A percentile compares a stretch with the other conserved stretches of the same genome.
These are phyloP conservation scores for Fusarium domesticum DNA, from an alignment of 2,329 filamentous ascomycete species.

Conservation along the genomic window DNA sequence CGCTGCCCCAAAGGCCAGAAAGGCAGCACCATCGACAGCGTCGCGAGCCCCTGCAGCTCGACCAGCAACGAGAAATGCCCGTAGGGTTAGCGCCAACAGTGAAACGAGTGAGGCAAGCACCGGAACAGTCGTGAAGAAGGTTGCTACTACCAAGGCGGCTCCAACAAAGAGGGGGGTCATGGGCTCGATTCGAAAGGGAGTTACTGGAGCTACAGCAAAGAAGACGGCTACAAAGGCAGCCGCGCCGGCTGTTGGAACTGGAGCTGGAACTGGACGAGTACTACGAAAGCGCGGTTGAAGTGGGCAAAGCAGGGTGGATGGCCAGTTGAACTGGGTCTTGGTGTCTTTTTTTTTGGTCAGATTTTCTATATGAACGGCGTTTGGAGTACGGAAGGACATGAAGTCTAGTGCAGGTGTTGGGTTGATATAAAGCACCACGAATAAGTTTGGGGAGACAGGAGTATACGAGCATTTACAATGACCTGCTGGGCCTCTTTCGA, in stretches of 20 bases:
- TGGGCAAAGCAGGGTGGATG: slow-evolving; percentile 4
- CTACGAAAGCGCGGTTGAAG: slow-evolving; percentile 51
- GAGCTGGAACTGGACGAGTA: slow-evolving; percentile 49
- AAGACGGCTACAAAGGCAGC: slow-evolving; percentile 43
- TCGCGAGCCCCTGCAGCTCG: slow-evolving; percentile 36
- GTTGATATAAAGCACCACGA: slow-evolving; percentile 13
- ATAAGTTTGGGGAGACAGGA: slow-evolving; percentile 11
- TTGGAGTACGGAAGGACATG: slow-evolving; percentile 5
- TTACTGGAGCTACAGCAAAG: slow-evolving; percentile 50
- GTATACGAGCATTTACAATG: slow-evolving; percentile 22
- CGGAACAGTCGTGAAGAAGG: slow-evolving; percentile 62
- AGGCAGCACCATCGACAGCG: slow-evolving; percentile 37
- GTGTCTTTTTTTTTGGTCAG: slow-evolving; percentile 6
- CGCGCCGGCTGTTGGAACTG: slow-evolving; percentile 41
- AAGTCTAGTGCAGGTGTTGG: slow-evolving; percentile 14
- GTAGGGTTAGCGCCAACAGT: slow-evolving; percentile 57
- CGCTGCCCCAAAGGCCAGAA: slow-evolving; percentile 33
- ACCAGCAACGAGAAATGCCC: slow-evolving; percentile 46
- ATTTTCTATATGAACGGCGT: slow-evolving; percentile 21
- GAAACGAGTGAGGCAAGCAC: slow-evolving; percentile 63
- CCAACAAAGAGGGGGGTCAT: slow-evolving; percentile 51
- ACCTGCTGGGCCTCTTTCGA: slow-evolving; percentile 15
- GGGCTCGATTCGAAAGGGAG: slow-evolving; percentile 52
- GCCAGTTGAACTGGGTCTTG: neutral
- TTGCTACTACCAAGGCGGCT: slow-evolving; percentile 37